phyloP scores from a whole-genome alignment of 1,139 yeast species.

The Taphrina sp. region DNA sequence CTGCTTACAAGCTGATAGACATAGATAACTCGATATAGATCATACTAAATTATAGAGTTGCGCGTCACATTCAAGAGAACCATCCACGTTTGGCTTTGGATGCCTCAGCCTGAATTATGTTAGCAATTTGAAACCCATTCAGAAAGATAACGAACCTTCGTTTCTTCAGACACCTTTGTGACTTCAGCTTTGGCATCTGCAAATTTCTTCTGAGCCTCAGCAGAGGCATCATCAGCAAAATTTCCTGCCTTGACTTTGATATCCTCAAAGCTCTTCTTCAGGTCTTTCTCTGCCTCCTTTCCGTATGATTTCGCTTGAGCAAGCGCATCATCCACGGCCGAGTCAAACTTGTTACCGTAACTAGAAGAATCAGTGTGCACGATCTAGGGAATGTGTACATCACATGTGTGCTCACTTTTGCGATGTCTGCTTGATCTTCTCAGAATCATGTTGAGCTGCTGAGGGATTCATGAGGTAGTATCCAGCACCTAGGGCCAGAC shows the following conservation, averaged over 20 bases:
- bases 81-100: conserved; percentile 15
- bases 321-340: conserved; percentile 30
- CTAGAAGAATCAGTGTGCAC: neutral
- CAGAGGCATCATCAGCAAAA: conserved; percentile 14
- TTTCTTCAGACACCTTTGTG: conserved; percentile 13
- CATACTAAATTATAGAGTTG: too few species aligned
- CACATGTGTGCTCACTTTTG: neutral
- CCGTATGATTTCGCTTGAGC: conserved; percentile 28
- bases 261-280: conserved; percentile 26
- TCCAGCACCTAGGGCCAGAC: conserved; percentile 28
- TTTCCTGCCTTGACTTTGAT: conserved; percentile 26
- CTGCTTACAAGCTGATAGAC: too few species aligned
- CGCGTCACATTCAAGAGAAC: conserved; percentile 11
- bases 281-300: conserved; percentile 26
- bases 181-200: conserved; percentile 8
- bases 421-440: conserved; percentile 29
- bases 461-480: conserved; percentile 31
- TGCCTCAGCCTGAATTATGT: neutral
- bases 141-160: conserved; percentile 3
- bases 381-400: neutral
- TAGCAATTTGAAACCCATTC: too few species aligned
- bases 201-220: conserved; percentile 27
- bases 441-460: conserved; percentile 25
- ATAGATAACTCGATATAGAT: too few species aligned
- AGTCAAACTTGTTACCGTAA: conserved; percentile 29